Evolutionary conservation across 805 yeast genomes (phyloP), one percentile per base, ranked within the genome.

Genomic region (Starmerella sirachaensis): DNA sequence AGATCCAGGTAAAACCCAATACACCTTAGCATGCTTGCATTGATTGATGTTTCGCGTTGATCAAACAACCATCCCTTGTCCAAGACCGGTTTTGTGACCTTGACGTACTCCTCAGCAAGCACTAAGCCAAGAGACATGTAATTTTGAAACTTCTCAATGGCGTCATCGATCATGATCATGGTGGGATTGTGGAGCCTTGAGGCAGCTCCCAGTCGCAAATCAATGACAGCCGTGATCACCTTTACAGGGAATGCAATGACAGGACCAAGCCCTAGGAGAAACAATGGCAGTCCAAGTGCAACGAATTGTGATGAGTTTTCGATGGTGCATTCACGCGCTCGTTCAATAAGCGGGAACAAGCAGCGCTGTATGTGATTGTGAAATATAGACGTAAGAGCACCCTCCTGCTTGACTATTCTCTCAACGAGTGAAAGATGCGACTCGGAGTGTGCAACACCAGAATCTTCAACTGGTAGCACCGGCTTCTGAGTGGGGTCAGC

Each of bases 131-230:
- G 63, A 33, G 72, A 69, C 40, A 88, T 71, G 54, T 83, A 84
- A 2, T 76, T 69, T 48, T 76, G 76, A 55, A 88, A 79, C 55
- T 84, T 94, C 31, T 74, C 85, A 43, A 88, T 71, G 70, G 84
- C 78, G 59, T 88, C 95, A 58, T 91, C 98, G 49, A 91, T 82
- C 77, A 84, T 82, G 85, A 84, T 80, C 75, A 86, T 73, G 0
- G 96, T 85, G 1, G 95, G 94, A 50, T 78, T 80, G 36, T 70
- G 73, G 33, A 88, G 60, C 52, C 78, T 79, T 55, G 71, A 67
- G 2, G 96, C 94, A 55, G 82, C 85, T 1, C 68, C 63, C 31
- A 88, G 63, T 47, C 96, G 69, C 29, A 81, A 70, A 24, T 69
- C 68, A 29, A 86, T 78, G 35, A 83, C 70, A 50, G 83, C 94